A percentile compares a stretch with the other conserved stretches of the same genome.
phyloP scores from a whole-genome alignment of 2,329 filamentous ascomycete genomes.

The Penicillium palitans region DNA sequence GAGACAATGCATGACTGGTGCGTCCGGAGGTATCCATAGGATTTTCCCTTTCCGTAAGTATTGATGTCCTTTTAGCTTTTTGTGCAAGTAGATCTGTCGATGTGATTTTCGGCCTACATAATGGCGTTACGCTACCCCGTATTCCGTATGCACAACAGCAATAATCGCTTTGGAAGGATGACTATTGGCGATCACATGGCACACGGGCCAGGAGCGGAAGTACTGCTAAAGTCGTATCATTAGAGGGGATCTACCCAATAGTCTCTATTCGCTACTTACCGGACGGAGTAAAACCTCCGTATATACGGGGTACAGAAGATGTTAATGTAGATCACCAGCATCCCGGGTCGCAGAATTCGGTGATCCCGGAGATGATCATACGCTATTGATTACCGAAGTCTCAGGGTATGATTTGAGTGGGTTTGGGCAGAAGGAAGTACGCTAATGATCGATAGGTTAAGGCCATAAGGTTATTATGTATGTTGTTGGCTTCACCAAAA shows the following conservation, averaged over 20 bases:
- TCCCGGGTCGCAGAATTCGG: background rate
- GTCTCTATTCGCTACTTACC: background rate
- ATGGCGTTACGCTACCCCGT: background rate
- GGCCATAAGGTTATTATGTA: background rate
- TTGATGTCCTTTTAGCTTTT: background rate
- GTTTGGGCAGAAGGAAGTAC: background rate
- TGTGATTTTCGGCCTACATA: too few relatives aligned
- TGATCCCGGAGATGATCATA: background rate
- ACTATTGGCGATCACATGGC: background rate
- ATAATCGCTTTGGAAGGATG: background rate
- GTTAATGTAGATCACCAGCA: background rate
- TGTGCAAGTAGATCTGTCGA: background rate
- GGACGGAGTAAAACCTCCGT: background rate
- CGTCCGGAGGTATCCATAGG: background rate
- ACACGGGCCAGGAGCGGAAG: background rate
- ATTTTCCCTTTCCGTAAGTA: too few relatives aligned
- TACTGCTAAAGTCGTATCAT: background rate
- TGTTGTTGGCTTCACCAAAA: background rate
- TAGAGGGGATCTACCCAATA: slow-evolving; percentile 1
- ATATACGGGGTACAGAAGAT: background rate
- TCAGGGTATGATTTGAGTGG: background rate
- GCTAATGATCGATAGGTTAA: background rate
- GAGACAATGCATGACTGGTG: background rate
- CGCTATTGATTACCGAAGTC: background rate
- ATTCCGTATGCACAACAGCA: background rate